Conservation (phyloP, 2,329 filamentous ascomycete genomes). For the Hymenoscyphus infarciens region DNA sequence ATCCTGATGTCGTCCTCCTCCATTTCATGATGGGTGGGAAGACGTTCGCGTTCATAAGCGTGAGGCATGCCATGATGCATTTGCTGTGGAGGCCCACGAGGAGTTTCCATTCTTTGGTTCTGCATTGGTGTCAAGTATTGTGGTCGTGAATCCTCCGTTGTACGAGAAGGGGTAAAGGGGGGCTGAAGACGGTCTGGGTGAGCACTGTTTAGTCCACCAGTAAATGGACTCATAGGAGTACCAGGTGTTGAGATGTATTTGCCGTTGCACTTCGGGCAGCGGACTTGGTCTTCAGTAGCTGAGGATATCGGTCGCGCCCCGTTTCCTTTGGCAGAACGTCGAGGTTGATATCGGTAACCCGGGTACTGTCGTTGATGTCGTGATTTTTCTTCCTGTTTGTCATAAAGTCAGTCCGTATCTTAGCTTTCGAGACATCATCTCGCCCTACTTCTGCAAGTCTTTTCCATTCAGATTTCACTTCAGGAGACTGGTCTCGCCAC, state of each 20-base stretch:
- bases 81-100: conserved; percentile 23
- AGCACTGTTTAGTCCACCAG: conserved; percentile 21
- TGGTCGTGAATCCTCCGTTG: conserved; percentile 21
- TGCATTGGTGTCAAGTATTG: conserved; percentile 25
- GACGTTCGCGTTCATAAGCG: conserved; percentile 26
- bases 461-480: conserved; percentile 83
- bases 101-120: conserved; percentile 37
- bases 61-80: conserved; percentile 22
- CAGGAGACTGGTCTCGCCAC: conserved; percentile 75
- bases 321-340: conserved; percentile 33
- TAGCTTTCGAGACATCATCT: conserved; percentile 8
- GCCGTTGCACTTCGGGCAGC: conserved; percentile 70
- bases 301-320: conserved; percentile 28
- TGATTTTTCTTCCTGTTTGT: conserved; percentile 72
- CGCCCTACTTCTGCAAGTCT: conserved; percentile 70
- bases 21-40: conserved; percentile 33
- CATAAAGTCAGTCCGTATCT: conserved; percentile 7
- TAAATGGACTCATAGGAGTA: conserved; percentile 34
- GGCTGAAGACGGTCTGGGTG: conserved; percentile 24
- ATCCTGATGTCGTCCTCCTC: conserved; percentile 41
- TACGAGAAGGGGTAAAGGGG: conserved; percentile 24
- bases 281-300: conserved; percentile 46
- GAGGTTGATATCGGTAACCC: conserved; percentile 87
- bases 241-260: conserved; percentile 35
- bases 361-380: conserved; percentile 88